Percentiles rank a stretch among this genome's conserved stretches.
phyloP scores from a whole-genome alignment of 306 rosid species.

The Dryas octopetala region DNA sequence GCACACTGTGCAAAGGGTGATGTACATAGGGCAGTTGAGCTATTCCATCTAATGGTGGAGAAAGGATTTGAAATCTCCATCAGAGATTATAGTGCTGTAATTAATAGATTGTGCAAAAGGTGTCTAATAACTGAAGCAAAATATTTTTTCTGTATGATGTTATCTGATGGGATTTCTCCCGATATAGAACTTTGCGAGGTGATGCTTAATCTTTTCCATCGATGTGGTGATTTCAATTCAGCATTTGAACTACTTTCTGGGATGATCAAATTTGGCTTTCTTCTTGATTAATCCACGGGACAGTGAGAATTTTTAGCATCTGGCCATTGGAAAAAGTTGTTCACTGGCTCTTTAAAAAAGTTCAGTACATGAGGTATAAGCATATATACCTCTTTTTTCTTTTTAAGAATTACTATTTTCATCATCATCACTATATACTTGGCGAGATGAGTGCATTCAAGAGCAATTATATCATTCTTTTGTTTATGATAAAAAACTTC shows the following conservation, averaged over 20 bases:
- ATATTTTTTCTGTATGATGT: conserved; percentile 49
- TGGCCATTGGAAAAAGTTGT: neutral
- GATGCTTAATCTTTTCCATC: conserved; percentile 39
- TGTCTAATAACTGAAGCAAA: conserved; percentile 36
- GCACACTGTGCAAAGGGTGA: conserved; percentile 60
- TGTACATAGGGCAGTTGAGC: conserved; percentile 33
- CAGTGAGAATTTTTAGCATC: neutral
- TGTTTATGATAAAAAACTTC: no score
- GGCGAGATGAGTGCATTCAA: no score
- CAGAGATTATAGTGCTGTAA: conserved; percentile 47
- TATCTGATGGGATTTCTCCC: conserved; percentile 42
- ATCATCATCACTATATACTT: no score
- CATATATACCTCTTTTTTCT: no score
- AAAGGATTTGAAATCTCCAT: conserved; percentile 44
- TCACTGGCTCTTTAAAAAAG: conserved; percentile 4
- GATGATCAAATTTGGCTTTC: conserved; percentile 48
- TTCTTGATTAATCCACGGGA: conserved; percentile 28
- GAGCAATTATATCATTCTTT: no score
- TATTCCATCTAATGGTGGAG: conserved; percentile 42
- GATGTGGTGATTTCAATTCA: conserved; percentile 29
- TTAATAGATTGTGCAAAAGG: conserved; percentile 60
- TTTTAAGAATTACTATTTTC: no score
- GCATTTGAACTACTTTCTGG: conserved; percentile 37
- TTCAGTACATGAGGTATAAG: conserved; percentile 20
- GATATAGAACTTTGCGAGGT: conserved; percentile 46